A percentile compares a stretch with the other conserved stretches of the same genome.
Evolutionary conservation across 257 asterid species (phyloP).

Genomic region (Phtheirospermum japonicum): DNA sequence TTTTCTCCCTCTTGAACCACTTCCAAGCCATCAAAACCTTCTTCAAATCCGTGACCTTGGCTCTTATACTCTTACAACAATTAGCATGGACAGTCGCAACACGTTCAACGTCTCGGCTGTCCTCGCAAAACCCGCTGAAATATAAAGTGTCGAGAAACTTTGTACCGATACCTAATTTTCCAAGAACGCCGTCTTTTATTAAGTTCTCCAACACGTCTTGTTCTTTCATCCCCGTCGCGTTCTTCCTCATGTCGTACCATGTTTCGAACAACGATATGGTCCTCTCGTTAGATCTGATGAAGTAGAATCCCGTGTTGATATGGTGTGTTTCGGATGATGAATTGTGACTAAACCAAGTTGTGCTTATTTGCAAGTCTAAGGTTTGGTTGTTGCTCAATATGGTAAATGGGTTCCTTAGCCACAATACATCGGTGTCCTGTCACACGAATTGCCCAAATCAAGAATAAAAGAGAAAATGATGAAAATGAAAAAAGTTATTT

Average conservation of each 20-base stretch:
- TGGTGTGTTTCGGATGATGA: constrained; percentile 32
- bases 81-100: constrained; percentile 69
- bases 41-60: constrained; percentile 58
- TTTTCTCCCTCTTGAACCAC: constrained; percentile 27
- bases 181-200: constrained; percentile 17
- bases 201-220: constrained; percentile 56
- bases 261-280: constrained; percentile 48
- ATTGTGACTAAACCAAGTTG: constrained; percentile 41
- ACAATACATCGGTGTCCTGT: constrained; percentile 60
- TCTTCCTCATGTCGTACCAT: constrained; percentile 48
- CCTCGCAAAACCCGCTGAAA: constrained; percentile 60
- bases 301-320: constrained; percentile 71
- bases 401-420: no score
- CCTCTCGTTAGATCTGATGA: constrained; percentile 42
- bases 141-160: constrained; percentile 43
- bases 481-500: no score
- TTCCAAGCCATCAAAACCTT: constrained; percentile 56
- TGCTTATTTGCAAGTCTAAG: constrained; percentile 58
- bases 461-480: no score
- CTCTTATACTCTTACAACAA: constrained; percentile 56
- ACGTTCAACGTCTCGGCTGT: constrained; percentile 29
- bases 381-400: constrained; percentile 27
- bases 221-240: constrained; percentile 48
- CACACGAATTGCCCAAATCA: no score
- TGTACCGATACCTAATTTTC: constrained; percentile 25